Evolutionary conservation across 257 asterid species (phyloP).

Genomic region (Solanum microdontum): DNA sequence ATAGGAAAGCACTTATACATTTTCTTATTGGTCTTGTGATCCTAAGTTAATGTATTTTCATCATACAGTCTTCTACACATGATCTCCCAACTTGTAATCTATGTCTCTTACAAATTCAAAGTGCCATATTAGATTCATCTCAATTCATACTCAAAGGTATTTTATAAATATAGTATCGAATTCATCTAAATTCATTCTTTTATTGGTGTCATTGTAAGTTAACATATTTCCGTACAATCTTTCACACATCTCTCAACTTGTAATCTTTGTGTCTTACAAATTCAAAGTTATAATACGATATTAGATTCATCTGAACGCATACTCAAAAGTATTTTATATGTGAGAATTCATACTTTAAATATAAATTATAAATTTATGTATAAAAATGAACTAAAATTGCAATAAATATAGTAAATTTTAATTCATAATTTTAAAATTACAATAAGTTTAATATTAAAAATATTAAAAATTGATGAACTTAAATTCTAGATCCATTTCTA

Average conservation of each 20-base stretch:
- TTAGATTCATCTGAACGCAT: background rate
- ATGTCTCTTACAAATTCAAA: background rate
- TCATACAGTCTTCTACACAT: background rate
- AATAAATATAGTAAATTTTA: background rate
- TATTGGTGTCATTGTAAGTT: background rate
- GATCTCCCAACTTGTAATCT: background rate
- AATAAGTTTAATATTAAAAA: background rate
- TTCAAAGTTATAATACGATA: no score
- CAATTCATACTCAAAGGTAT: background rate
- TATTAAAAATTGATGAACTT: background rate
- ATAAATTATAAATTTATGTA: background rate
- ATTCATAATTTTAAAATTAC: background rate
- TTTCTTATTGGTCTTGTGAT: constrained; percentile 4
- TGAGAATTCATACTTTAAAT: background rate
- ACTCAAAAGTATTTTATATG: background rate
- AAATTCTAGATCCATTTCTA: background rate
- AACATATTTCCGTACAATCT: background rate
- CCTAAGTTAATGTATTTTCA: background rate
- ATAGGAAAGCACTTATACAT: constrained; percentile 5
- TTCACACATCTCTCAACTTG: background rate
- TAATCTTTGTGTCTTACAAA: background rate
- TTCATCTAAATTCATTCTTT: background rate
- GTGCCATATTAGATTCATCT: background rate
- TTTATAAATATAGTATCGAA: no score
- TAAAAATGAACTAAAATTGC: background rate